phyloP scores from a whole-genome alignment of 2,329 filamentous ascomycete species.

The Nigrospora sphaerica region DNA sequence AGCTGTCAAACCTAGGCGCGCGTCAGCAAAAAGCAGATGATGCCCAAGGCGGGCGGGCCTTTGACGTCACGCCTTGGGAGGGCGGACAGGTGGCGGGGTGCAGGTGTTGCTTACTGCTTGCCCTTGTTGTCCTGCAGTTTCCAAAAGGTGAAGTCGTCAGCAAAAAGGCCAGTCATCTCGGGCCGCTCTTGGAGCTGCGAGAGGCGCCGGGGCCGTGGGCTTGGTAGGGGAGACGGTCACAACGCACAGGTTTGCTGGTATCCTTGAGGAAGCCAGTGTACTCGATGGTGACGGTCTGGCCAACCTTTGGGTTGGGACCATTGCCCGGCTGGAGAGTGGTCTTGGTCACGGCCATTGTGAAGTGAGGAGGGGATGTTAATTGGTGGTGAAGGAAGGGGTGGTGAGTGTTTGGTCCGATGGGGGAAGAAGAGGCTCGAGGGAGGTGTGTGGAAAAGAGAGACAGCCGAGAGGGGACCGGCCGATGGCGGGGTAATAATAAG shows the following conservation, averaged over 20 bases:
- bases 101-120: constrained; percentile 50
- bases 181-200: too few species aligned
- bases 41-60: not conserved
- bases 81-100: not conserved
- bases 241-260: constrained; percentile 34
- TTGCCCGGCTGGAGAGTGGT: constrained; percentile 54
- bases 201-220: too few species aligned
- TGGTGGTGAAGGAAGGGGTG: constrained; percentile 6
- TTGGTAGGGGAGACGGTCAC: too few species aligned
- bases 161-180: too few species aligned
- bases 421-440: not conserved
- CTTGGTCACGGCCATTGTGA: constrained; percentile 69
- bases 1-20: constrained; percentile 74
- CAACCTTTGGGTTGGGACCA: constrained; percentile 50
- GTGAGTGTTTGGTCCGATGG: not conserved
- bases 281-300: constrained; percentile 76
- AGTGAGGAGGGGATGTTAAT: constrained; percentile 6
- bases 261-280: constrained; percentile 88
- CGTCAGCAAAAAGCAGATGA: constrained; percentile 9
- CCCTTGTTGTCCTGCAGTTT: constrained; percentile 50
- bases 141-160: too few species aligned
- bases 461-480: not conserved
- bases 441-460: not conserved
- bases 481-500: constrained; percentile 2
- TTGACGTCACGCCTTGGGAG: constrained; percentile 3